Base-by-base conservation (phyloP, 176 grass and related monocot genomes). In the Bonia amplexicaulis region DNA sequence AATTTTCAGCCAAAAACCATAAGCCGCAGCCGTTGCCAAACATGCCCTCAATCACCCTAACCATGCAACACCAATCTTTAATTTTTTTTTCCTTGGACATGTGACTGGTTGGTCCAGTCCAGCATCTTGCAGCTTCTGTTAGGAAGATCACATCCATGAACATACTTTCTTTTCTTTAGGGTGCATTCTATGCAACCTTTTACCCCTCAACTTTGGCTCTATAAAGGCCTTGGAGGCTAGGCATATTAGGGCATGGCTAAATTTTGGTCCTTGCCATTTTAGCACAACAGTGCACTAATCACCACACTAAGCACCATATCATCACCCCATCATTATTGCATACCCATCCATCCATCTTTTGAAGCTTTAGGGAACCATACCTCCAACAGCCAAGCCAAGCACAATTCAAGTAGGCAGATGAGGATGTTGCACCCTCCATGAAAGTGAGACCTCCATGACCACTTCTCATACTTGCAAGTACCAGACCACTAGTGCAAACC, bases 341-440 rank as follows among this genome's bases (percentile, higher is more conserved):
- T 55, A 70, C 51, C 55, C 60, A 58, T 48, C 82, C 35, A 51
- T 63, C 78, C 79, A 74, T 84, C 53, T 76, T 31, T 33, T 69
- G 49, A 26, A 57, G 12, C 82, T 48, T 68, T 17, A 48, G 0
- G 9, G 37, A 82, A 54, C 80, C 22, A 40, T 7, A 48, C 53
- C 22, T 78, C 19, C 42, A 85, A 29, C 22, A 69, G 78, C 73
- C 35, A 79, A 44, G 42, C 9, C 42, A 55, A 48, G n/a, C 80
- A 85, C 58, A 87, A 64, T 87, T 73, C 52, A 80, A 44, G 80
- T 80, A 54, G 70, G 75, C 71, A 55, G 84, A 83, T 11, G 63
- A 80, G 74, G 84, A 87, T 80, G 83, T 80, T 79, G n/a, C 83
- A 89, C 66, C 90, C n/a, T 69, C 83, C 82, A 82, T 63, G 67